phyloP scores from a whole-genome alignment of 2,329 filamentous ascomycete genomes.

The Ophidiomyces ophidiicola region DNA sequence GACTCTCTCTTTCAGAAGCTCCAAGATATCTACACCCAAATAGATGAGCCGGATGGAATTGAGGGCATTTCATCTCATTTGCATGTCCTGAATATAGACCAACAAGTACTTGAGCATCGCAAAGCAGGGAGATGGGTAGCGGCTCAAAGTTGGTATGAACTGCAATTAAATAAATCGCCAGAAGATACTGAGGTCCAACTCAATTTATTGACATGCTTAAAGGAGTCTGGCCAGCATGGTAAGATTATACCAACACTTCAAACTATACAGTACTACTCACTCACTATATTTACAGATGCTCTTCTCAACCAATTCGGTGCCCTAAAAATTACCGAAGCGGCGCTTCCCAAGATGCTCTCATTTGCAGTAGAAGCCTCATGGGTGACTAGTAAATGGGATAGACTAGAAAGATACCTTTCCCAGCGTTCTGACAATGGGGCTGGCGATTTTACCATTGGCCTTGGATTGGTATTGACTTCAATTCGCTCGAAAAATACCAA shows the following conservation, averaged over 20 bases:
- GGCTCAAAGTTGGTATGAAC: conserved; percentile 95
- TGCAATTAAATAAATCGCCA: conserved; percentile 69
- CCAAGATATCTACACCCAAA: conserved; percentile 90
- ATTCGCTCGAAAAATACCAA: conserved; percentile 43
- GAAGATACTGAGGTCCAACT: conserved; percentile 65
- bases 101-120: conserved; percentile 82
- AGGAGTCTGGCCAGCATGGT: conserved; percentile 93
- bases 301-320: conserved; percentile 77
- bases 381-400: conserved; percentile 72
- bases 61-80: conserved; percentile 87
- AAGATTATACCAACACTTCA: conserved; percentile 21
- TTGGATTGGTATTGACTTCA: conserved; percentile 56
- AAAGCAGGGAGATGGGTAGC: conserved; percentile 90
- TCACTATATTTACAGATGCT: conserved; percentile 46
- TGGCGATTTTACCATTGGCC: conserved; percentile 67
- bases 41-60: conserved; percentile 93
- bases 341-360: conserved; percentile 55
- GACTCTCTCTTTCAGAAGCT: conserved; percentile 61
- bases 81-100: conserved; percentile 76
- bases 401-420: conserved; percentile 54
- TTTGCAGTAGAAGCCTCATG: conserved; percentile 87
- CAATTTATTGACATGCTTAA: conserved; percentile 74
- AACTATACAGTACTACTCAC: not conserved
- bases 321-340: conserved; percentile 45
- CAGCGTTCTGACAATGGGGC: conserved; percentile 26